These are phyloP conservation scores for Dryadomyces quercus-mongolicae DNA, from an alignment of 2,329 filamentous ascomycete species.

Conservation along the genomic window DNA sequence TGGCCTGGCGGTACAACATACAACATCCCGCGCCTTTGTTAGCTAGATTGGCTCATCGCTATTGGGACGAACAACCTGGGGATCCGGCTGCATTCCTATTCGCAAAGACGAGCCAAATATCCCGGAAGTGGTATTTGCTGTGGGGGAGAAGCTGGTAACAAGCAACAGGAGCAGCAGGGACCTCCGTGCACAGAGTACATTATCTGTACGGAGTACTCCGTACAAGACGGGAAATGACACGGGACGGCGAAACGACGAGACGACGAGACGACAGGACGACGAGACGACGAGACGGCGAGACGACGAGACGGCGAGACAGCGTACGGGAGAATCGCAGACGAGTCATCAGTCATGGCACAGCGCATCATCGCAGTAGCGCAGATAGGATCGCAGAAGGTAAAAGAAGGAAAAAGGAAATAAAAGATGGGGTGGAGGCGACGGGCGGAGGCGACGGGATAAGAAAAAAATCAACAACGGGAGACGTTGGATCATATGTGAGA, in stretches of 20 bases:
- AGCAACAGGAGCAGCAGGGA: neutral
- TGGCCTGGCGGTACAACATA: neutral
- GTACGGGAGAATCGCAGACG: too few relatives aligned
- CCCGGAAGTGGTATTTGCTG: conserved; percentile 6
- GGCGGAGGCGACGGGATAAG: too few relatives aligned
- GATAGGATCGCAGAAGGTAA: neutral
- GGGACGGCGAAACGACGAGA: too few relatives aligned
- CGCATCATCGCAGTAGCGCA: neutral
- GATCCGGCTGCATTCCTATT: conserved; percentile 9
- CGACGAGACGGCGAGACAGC: too few relatives aligned
- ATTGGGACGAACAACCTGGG: conserved; percentile 12
- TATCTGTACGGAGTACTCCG: neutral
- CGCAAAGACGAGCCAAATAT: conserved; percentile 9
- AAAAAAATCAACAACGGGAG: too few relatives aligned
- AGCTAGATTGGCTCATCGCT: conserved; percentile 3
- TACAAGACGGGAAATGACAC: too few relatives aligned
- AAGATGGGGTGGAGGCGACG: too few relatives aligned
- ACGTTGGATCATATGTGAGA: too few relatives aligned
- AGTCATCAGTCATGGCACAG: neutral
- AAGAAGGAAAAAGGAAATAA: neutral
- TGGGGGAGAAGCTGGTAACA: neutral
- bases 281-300: too few relatives aligned
- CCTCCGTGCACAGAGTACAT: neutral
- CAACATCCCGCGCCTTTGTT: conserved; percentile 1
- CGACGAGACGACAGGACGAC: too few relatives aligned